Percentiles rank a stretch among this genome's conserved stretches.
Evolutionary conservation across 805 yeast species (phyloP).

Genomic region (Yarrowia yakushimensis): DNA sequence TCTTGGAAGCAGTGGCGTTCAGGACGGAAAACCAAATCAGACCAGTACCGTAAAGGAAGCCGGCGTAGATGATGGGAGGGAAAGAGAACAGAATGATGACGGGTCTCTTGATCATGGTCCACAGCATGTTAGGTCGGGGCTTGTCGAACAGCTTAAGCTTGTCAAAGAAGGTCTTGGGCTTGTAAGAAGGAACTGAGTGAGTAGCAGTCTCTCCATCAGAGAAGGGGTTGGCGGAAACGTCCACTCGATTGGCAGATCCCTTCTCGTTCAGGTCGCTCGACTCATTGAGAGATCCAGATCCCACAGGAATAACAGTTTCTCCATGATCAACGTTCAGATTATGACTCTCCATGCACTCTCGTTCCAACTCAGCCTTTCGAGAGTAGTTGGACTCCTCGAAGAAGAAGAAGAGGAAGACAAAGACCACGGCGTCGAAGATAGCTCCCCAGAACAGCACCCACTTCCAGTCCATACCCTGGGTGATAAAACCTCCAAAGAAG

Average conservation of each 20-base stretch:
- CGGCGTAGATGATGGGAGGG: slow-evolving; percentile 13
- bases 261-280: background rate
- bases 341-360: background rate
- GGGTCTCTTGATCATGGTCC: slow-evolving; percentile 24
- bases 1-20: slow-evolving; percentile 16
- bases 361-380: background rate
- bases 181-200: background rate
- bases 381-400: slow-evolving; percentile 27
- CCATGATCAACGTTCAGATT: background rate
- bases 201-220: background rate
- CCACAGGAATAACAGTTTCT: background rate
- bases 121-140: slow-evolving; percentile 13
- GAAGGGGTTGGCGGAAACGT: background rate
- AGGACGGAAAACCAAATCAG: slow-evolving; percentile 21
- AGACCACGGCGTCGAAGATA: slow-evolving; percentile 20
- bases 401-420: slow-evolving; percentile 17
- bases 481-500: slow-evolving; percentile 9
- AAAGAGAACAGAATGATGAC: slow-evolving; percentile 12
- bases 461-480: slow-evolving; percentile 25
- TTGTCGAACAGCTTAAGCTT: slow-evolving; percentile 15
- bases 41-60: slow-evolving; percentile 17
- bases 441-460: slow-evolving; percentile 26
- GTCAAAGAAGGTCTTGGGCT: slow-evolving; percentile 24
- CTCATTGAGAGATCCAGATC: background rate
- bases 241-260: background rate